Conservation (phyloP, 2,329 filamentous ascomycete species). For the Laburnicola sp. region DNA sequence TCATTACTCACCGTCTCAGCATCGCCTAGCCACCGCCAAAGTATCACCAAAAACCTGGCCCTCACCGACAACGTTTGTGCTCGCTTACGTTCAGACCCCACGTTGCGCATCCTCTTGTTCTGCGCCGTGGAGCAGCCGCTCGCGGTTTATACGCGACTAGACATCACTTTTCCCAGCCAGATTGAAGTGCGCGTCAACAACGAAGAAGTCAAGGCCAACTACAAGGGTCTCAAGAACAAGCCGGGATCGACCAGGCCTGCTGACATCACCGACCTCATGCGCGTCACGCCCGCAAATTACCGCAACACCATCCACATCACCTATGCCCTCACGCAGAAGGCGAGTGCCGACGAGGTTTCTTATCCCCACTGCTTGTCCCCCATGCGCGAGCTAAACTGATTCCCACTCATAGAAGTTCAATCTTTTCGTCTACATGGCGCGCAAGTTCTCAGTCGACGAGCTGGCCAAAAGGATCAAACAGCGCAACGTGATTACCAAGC, state of each 20-base stretch:
- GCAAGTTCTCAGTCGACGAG: conserved; percentile 69
- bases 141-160: conserved; percentile 47
- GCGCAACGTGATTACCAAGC: conserved; percentile 74
- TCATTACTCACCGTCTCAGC: no score
- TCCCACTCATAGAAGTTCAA: conserved; percentile 44
- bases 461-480: conserved; percentile 69
- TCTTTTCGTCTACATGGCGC: conserved; percentile 74
- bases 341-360: conserved; percentile 49
- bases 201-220: conserved; percentile 86
- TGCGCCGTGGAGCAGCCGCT: conserved; percentile 65
- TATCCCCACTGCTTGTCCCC: conserved; percentile 11
- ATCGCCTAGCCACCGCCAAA: conserved; percentile 63
- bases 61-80: conserved; percentile 59
- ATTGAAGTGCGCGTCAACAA: conserved; percentile 90
- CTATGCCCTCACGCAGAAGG: conserved; percentile 90
- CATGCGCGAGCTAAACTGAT: conserved; percentile 21
- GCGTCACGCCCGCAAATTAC: conserved; percentile 68
- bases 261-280: conserved; percentile 80
- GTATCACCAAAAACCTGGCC: conserved; percentile 60
- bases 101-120: conserved; percentile 77
- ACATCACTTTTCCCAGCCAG: conserved; percentile 88
- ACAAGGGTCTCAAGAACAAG: conserved; percentile 93
- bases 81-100: conserved; percentile 62
- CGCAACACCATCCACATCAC: conserved; percentile 80
- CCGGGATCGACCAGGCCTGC: conserved; percentile 91